phyloP scores from a whole-genome alignment of 345 rosid genomes.

The sweet orange (Citrus sinensis) region DVS_A1.0 CM039164.1:2308001-2308500 shows the following conservation, averaged over 20 bases:
- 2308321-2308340: constrained; percentile 36
- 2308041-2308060: not conserved
- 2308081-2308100: not conserved
- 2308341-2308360: constrained; percentile 33
- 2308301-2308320: constrained; percentile 26
- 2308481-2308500: constrained; percentile 29
- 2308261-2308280: constrained; percentile 42
- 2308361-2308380: constrained; percentile 32
- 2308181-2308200: not conserved
- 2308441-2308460: constrained; percentile 11
- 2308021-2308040: not conserved
- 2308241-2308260: constrained; percentile 40
- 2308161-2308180: not conserved
- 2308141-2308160: no score
- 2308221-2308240: constrained; percentile 33
- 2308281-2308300: constrained; percentile 46
- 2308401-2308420: not conserved
- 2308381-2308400: not conserved
- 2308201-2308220: not conserved
- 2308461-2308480: constrained; percentile 26
- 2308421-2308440: not conserved
- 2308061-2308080: not conserved
- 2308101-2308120: not conserved
- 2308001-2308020: not conserved
- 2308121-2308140: not conserved